These are phyloP conservation scores for Peronospora belbahrii DNA, from an alignment of 352 stramenopile species.

Conservation along the genomic window DNA sequence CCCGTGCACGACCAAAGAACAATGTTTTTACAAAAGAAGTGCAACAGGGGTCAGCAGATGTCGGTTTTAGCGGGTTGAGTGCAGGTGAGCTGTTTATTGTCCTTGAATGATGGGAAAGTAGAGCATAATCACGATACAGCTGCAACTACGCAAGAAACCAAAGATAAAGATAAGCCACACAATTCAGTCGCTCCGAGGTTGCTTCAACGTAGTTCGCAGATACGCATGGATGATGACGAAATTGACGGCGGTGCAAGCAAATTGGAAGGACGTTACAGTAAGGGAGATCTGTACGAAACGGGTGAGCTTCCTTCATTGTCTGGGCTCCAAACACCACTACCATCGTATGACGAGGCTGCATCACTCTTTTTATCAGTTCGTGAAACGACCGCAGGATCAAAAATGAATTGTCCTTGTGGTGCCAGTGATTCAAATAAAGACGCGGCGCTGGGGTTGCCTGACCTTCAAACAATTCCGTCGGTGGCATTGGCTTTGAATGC, in stretches of 20 bases:
- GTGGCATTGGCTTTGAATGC: not conserved
- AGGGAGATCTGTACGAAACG: slow-evolving; percentile 7
- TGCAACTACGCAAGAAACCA: not conserved
- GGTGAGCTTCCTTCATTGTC: slow-evolving; percentile 14
- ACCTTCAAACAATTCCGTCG: slow-evolving; percentile 4
- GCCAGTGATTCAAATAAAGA: not conserved
- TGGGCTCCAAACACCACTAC: slow-evolving; percentile 16
- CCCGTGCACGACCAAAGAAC: not conserved
- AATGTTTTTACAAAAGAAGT: not conserved
- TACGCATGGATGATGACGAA: slow-evolving; percentile 27
- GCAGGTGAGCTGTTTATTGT: slow-evolving; percentile 4
- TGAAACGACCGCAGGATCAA: not conserved
- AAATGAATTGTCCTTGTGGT: slow-evolving; percentile 6
- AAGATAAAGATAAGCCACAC: not conserved
- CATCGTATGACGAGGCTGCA: slow-evolving; percentile 1
- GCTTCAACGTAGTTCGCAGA: slow-evolving; percentile 2
- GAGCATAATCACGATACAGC: not conserved
- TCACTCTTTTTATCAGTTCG: not conserved
- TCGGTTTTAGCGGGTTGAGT: not conserved
- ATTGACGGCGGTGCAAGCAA: slow-evolving; percentile 4
- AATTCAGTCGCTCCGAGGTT: not conserved
- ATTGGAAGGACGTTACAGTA: slow-evolving; percentile 4
- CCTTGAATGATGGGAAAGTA: slow-evolving; percentile 6
- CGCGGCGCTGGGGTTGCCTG: slow-evolving; percentile 7
- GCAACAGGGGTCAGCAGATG: not conserved